phyloP scores from a whole-genome alignment of 768 basidiomycete genomes.

The Rhizopogon salebrosus region DNA sequence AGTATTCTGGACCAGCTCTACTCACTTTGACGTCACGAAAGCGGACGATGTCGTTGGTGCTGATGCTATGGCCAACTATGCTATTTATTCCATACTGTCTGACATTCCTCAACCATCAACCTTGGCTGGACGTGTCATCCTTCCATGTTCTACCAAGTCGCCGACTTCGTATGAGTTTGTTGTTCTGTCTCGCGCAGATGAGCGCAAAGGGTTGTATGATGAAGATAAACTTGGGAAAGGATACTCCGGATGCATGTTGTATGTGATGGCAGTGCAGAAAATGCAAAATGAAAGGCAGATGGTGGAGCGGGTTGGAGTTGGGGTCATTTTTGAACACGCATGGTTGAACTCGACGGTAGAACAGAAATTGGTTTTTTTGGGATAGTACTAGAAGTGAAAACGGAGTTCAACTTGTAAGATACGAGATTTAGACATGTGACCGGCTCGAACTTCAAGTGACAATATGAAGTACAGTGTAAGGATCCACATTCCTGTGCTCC shows the following conservation, averaged over 20 bases:
- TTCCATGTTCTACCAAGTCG: slow-evolving; percentile 10
- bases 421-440: too few relatives aligned
- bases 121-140: slow-evolving; percentile 10
- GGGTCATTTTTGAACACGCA: slow-evolving; percentile 12
- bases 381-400: too few relatives aligned
- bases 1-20: slow-evolving; percentile 16
- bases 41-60: neutral
- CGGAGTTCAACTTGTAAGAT: too few relatives aligned
- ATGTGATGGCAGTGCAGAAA: slow-evolving; percentile 16
- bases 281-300: slow-evolving; percentile 1
- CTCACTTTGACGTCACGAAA: slow-evolving; percentile 7
- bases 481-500: too few relatives aligned
- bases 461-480: too few relatives aligned
- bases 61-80: neutral
- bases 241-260: slow-evolving; percentile 12
- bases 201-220: slow-evolving; percentile 6
- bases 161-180: slow-evolving; percentile 9
- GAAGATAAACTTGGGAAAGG: slow-evolving; percentile 5
- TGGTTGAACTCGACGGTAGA: slow-evolving; percentile 4
- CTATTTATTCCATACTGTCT: slow-evolving; percentile 8
- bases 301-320: slow-evolving; percentile 15
- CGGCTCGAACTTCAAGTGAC: too few relatives aligned
- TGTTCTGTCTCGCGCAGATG: slow-evolving; percentile 10
- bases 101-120: neutral
- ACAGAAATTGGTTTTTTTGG: too few relatives aligned